Percentiles rank a stretch among this genome's conserved stretches.
Evolutionary conservation across 2,329 filamentous ascomycete species (phyloP).

Genomic region (Chaetomium sp.): DNA sequence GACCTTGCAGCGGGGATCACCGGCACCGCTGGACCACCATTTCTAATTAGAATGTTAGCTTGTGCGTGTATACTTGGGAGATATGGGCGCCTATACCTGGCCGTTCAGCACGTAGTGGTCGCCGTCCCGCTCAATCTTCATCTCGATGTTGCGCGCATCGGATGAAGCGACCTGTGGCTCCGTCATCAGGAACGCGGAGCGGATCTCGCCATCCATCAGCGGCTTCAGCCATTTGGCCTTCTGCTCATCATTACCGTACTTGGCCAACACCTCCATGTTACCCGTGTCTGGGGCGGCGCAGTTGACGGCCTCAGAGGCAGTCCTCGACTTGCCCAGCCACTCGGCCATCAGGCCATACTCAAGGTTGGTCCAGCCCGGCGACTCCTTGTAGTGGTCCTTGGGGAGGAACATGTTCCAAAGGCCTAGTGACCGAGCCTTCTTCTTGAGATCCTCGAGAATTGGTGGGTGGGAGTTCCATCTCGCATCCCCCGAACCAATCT

Average conservation of each 20-base stretch:
- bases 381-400: constrained; percentile 92
- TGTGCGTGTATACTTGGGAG: constrained; percentile 26
- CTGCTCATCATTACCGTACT: constrained; percentile 84
- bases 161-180: constrained; percentile 86
- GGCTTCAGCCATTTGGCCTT: constrained; percentile 83
- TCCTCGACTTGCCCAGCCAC: constrained; percentile 81
- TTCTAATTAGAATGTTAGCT: constrained; percentile 58
- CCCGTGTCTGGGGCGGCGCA: constrained; percentile 90
- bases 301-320: constrained; percentile 85
- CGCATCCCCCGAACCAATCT: constrained; percentile 72
- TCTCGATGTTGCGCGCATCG: constrained; percentile 89
- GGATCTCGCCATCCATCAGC: constrained; percentile 79
- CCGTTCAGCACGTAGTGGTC: constrained; percentile 92
- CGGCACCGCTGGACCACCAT: constrained; percentile 98
- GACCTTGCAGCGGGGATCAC: constrained; percentile 86
- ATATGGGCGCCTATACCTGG: constrained; percentile 54
- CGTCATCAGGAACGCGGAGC: constrained; percentile 92
- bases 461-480: constrained; percentile 80
- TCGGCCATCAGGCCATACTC: constrained; percentile 99
- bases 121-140: constrained; percentile 80
- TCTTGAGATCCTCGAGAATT: constrained; percentile 87
- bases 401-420: constrained; percentile 99
- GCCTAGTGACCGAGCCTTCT: constrained; percentile 76
- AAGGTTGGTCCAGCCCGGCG: constrained; percentile 89
- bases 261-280: constrained; percentile 93